Conservation (phyloP, 2,329 filamentous ascomycete species). For the Xylaria sp. region DNA sequence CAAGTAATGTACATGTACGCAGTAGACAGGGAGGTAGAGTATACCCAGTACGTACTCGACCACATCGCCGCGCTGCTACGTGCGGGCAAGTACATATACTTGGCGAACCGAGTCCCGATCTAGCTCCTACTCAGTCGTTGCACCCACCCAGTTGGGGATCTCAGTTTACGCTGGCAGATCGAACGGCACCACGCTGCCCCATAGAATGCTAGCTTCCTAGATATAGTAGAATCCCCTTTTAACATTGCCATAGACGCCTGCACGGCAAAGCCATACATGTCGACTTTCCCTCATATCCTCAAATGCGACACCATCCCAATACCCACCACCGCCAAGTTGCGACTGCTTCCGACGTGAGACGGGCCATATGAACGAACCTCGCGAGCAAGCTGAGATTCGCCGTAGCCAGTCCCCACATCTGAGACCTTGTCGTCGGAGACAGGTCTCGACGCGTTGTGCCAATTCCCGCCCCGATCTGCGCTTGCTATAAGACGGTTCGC, state of each 20-base stretch:
- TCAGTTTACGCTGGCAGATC: conserved; percentile 48
- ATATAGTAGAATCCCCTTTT: conserved; percentile 49
- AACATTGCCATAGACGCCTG: conserved; percentile 49
- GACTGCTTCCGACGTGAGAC: conserved; percentile 4
- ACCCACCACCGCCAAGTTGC: conserved; percentile 18
- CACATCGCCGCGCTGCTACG: conserved; percentile 12
- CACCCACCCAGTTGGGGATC: conserved; percentile 47
- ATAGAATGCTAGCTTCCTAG: conserved; percentile 46
- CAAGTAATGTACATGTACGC: too few relatives aligned
- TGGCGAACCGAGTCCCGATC: conserved; percentile 27
- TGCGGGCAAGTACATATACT: conserved; percentile 28
- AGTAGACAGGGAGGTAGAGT: too few relatives aligned
- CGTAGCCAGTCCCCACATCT: conserved; percentile 34
- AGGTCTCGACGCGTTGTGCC: conserved; percentile 25
- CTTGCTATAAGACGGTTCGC: conserved; percentile 4
- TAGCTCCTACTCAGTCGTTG: conserved; percentile 21
- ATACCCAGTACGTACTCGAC: background rate
- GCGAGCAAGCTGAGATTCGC: conserved; percentile 13
- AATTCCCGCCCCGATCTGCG: conserved; percentile 26
- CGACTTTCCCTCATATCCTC: conserved; percentile 40
- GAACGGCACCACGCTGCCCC: conserved; percentile 44
- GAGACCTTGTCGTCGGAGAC: conserved; percentile 12
- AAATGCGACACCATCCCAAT: conserved; percentile 43
- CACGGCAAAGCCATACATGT: conserved; percentile 40
- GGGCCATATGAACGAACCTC: conserved; percentile 22